Evolutionary conservation across 495 filamentous ascomycete genomes (phyloP), one percentile per base, ranked within the genome.

Genomic region (Cairneyella variabilis): DNA sequence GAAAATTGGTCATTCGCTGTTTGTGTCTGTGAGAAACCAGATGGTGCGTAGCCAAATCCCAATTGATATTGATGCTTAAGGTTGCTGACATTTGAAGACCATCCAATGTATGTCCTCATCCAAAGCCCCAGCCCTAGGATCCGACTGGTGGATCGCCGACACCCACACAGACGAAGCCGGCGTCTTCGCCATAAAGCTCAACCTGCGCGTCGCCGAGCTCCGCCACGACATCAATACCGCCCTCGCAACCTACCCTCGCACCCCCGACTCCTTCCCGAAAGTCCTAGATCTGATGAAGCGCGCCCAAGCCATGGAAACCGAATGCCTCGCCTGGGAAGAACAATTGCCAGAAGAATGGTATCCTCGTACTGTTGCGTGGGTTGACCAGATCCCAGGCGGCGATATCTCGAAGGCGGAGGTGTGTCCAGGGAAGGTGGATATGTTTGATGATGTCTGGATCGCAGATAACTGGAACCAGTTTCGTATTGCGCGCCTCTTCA

Each of bases 91-190:
- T 10, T 22, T 71, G 72, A 45, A 4, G 21, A 4, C 26, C 18
- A 46, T 79, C 41, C 70, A 76, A 48, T 70, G 69, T 36, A 64
- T 79, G 32, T 68, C 71, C 1, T 62, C 75, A 0, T 67, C 66
- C n/a, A 74, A 68, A 17, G 23, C 74, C 0, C 76, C 75, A 4
- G 39, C 57, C n/a, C 70, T 76, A 66, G 74, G 73, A 12, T 43
- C 60, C 0, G 74, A 77, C n/a, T 79, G 74, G 75, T 81, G 77
- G 77, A 52, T 76, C 8, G 47, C 64, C 44, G 72, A 73, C 38
- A 65, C 66, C 6, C 62, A 70, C 17, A 57, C 64, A 50, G 69
- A 77, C 54, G 53, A 66, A 25, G 62, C 58, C n/a, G 76, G 69
- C 5, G 50, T 67, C 0, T 54, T 62, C 17, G 71, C 68, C 51